Conservation (phyloP, 169 alveolate species). For the Eimeria brunetti region DNA sequence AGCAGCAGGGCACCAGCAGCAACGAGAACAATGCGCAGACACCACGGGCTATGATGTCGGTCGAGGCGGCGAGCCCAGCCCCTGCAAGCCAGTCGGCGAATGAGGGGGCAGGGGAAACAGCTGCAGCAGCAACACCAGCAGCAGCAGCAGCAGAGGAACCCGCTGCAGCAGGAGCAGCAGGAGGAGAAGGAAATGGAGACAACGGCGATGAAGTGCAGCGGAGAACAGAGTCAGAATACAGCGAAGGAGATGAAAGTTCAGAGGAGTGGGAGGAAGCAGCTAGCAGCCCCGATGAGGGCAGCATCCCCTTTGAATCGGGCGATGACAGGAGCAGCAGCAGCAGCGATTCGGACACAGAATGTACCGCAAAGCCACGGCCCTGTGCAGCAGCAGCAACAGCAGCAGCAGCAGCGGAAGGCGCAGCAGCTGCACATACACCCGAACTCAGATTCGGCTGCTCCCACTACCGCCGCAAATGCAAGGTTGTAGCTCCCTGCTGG, state of each 20-base stretch:
- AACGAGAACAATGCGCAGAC: not conserved
- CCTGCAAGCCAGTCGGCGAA: not conserved
- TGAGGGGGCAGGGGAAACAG: not conserved
- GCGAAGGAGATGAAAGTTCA: conserved; percentile 1
- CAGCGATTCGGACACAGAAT: not conserved
- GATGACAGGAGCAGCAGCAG: not conserved
- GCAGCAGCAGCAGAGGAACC: too few relatives aligned
- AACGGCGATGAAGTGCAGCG: not conserved
- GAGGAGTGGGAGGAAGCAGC: not conserved
- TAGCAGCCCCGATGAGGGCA: conserved; percentile 8
- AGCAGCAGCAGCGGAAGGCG: not conserved
- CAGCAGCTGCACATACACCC: not conserved
- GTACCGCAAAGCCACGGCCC: not conserved
- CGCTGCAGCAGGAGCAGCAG: too few relatives aligned
- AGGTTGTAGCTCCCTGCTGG: conserved; percentile 78
- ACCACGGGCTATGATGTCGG: not conserved
- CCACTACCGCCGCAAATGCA: conserved; percentile 74
- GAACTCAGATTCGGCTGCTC: conserved; percentile 24
- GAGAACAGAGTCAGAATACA: not conserved
- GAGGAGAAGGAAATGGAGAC: not conserved
- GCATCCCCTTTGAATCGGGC: not conserved
- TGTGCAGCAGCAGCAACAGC: not conserved
- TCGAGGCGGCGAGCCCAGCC: not conserved
- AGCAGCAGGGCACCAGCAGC: conserved; percentile 1
- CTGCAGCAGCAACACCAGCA: not conserved